Base-by-base conservation (phyloP, 73 alveolate genomes). In the Tetrahymena borealis region DNA sequence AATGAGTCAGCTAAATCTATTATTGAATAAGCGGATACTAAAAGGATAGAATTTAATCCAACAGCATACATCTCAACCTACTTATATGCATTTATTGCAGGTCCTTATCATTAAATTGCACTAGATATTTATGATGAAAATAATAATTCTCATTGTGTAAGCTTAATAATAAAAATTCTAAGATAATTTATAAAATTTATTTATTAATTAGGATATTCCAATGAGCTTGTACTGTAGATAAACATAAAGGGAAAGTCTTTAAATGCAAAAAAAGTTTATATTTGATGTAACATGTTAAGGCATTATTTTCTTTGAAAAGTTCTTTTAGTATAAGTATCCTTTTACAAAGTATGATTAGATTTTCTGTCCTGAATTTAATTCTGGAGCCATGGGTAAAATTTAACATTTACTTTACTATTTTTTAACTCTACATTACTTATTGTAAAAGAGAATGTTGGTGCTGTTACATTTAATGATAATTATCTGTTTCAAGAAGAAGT, bases 61-160 rank as follows among this genome's bases (percentile, higher is more conserved):
- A 94, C 99, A 2, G 97, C 97, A 37, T 78, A 90, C 90, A 97
- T 98, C 95, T 93, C 98, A 7, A 91, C 98, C 78, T 98, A 98
- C 93, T 94, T 98, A 90, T 98, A 92, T 93, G 98, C 99, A 15
- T 94, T 97, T 94, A 93, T 93, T n/a, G 97, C 98, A 33, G 99
- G 99, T 40, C 96, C 97, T 85, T 98, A 94, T 94, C 95, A 94
- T 92, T 91, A 94, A 40, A 95, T 94, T n/a, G n/a, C n/a, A n/a
- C n/a, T n/a, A 91, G 94, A 95, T 90, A 93, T 32, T 32, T 91
- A 41, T 38, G 32, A 33, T 33, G 96, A 94, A 42, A 90, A 78
- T 11, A 94, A 28, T 11, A 92, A 90, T 33, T 15, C 11, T 28
- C 39, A 90, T 39, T 79, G 32, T 11, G 37, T 79, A 5, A 90